Percentiles rank a stretch among this genome's conserved stretches.
These are phyloP conservation scores for Cladochytrium replicatum DNA, from an alignment of 192 early-diverging fungal species.

Conservation along the genomic window DNA sequence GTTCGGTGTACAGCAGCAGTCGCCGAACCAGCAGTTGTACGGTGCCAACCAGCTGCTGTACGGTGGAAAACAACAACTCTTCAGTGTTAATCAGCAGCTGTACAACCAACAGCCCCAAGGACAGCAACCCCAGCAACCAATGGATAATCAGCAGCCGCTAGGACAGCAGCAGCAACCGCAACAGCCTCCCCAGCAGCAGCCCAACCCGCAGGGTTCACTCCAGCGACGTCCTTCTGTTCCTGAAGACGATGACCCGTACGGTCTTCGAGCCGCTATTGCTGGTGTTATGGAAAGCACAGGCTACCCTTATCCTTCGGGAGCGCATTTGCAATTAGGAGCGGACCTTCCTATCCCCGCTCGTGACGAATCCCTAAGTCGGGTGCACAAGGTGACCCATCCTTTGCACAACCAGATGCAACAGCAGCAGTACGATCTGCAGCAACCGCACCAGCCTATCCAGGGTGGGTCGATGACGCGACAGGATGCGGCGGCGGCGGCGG, in stretches of 20 bases:
- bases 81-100: not conserved
- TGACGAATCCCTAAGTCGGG: slow-evolving; percentile 6
- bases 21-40: not conserved
- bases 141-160: not conserved
- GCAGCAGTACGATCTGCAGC: slow-evolving; percentile 6
- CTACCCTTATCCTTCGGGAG: too few relatives aligned
- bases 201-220: not conserved
- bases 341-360: not conserved
- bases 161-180: not conserved
- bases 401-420: slow-evolving; percentile 2
- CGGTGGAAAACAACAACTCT: not conserved
- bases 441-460: slow-evolving; percentile 1
- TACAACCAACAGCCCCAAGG: not conserved
- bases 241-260: too few relatives aligned
- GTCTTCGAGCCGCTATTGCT: too few relatives aligned
- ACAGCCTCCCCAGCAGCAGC: not conserved
- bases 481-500: slow-evolving; percentile 17
- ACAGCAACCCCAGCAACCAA: not conserved
- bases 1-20: not conserved
- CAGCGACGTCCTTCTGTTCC: not conserved
- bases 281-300: too few relatives aligned
- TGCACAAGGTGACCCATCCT: slow-evolving; percentile 8
- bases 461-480: slow-evolving; percentile 10
- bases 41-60: not conserved
- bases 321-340: slow-evolving; percentile 1